Evolutionary conservation across 306 rosid genomes (phyloP), one percentile per base, ranked within the genome.

Genomic region (Fragaria nilgerrensis): DNA sequence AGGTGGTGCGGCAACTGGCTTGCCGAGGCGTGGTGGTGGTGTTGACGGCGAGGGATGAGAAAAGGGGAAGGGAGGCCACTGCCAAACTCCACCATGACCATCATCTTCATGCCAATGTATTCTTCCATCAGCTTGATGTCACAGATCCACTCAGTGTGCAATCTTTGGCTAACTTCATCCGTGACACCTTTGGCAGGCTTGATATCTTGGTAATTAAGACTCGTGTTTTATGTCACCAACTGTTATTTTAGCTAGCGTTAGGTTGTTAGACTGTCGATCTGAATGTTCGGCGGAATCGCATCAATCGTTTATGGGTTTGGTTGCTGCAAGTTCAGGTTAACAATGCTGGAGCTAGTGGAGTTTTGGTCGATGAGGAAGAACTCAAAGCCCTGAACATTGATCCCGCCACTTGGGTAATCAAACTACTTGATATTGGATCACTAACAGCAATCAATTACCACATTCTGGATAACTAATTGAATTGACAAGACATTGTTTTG

Each of bases 101-200:
- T 58, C 29, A 22, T 58, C 34, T 22, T 58, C 34, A 9, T 58
- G 34, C 13, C 13, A 80, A 85, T 56, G 84, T 88, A 3, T 13
- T 84, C 20, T 88, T 86, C 50, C 92, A 88, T 72, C 87, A 84
- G 52, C 90, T 88, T 45, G 92, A 88, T 75, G 88, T 88, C 32
- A 49, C 76, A 52, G 85, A 86, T 65, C 74, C 82, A 9, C 19
- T 63, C 17, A 86, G 88, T 78, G 77, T 81, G 45, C 44, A 82
- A 4, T 83, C 83, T 47, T 63, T 88, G 82, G 85, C 85, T 36
- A 59, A 72, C 6, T 88, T 88, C 80, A 59, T 86, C 23, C 53
- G 19, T 10, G 58, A 82, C 27, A 67, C 62, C 32, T 84, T 86
- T 67, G 89, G 88, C 70, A 80, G 84, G 75, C 88, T 88, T 74